phyloP scores from a whole-genome alignment of 176 grass and related monocot species.

The Saccharum officinarum region DNA sequence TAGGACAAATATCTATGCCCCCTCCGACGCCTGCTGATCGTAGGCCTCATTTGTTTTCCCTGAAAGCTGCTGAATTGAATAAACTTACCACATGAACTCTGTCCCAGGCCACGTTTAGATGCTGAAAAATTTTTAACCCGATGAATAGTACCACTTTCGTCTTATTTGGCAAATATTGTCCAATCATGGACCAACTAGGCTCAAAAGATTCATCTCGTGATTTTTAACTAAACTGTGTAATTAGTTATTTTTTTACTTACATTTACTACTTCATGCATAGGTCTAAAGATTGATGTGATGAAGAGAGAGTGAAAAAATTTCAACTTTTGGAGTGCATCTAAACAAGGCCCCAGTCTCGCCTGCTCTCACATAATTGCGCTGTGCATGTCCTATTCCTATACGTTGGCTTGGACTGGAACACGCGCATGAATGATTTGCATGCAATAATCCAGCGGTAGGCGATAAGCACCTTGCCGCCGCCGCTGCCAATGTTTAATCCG shows the following conservation, averaged over 20 bases:
- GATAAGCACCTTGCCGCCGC: neutral
- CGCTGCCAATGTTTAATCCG: neutral
- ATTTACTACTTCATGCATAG: no score
- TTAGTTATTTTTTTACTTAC: no score
- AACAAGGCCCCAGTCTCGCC: neutral
- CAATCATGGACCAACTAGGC: no score
- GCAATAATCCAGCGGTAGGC: neutral
- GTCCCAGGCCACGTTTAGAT: neutral
- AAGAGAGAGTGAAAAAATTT: no score
- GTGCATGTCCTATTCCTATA: neutral
- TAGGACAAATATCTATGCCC: neutral
- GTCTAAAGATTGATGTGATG: no score
- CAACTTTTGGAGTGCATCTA: no score
- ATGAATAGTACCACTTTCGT: no score
- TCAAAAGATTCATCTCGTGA: no score
- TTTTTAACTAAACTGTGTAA: no score
- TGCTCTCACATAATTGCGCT: conserved; percentile 1
- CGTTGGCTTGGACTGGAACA: neutral
- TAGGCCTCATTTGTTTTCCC: neutral
- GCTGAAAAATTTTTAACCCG: no score
- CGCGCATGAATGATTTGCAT: neutral
- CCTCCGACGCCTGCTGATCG: neutral
- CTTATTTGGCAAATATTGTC: no score
- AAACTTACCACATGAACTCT: neutral
- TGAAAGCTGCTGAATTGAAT: neutral